A percentile compares a stretch with the other conserved stretches of the same genome.
These are phyloP conservation scores for Colletotrichum sojae DNA, from an alignment of 2,329 filamentous ascomycete genomes.

Conservation along the genomic window DNA sequence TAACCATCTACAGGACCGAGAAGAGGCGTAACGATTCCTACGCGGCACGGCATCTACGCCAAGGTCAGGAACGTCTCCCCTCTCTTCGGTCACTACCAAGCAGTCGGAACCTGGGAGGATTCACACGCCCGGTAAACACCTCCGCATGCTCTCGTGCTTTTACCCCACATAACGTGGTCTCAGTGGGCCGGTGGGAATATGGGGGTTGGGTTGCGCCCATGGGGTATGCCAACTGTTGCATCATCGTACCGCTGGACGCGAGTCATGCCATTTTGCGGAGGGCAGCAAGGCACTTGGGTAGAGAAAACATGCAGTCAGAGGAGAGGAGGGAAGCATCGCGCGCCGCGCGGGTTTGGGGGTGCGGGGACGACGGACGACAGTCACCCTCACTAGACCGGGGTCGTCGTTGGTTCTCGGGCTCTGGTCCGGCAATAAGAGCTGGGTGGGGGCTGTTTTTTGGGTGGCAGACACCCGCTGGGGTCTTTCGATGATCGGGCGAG, in stretches of 20 bases:
- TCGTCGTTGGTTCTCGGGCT: conserved; percentile 6
- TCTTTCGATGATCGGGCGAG: conserved; percentile 36
- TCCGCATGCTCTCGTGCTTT: conserved; percentile 17
- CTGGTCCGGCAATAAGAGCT: conserved; percentile 22
- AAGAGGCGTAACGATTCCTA: neutral
- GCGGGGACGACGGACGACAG: conserved; percentile 34
- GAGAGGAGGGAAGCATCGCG: neutral
- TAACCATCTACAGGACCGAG: neutral
- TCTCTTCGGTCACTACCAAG: neutral
- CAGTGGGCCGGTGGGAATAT: conserved; percentile 17
- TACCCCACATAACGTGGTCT: conserved; percentile 33
- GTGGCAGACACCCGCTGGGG: neutral
- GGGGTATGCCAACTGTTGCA: conserved; percentile 31
- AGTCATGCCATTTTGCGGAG: conserved; percentile 25
- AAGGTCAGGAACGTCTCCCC: too few species aligned
- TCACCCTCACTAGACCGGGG: conserved; percentile 28
- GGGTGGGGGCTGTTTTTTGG: neutral
- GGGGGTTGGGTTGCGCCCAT: conserved; percentile 22
- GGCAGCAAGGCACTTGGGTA: neutral
- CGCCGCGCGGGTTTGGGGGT: conserved; percentile 7
- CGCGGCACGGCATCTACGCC: conserved; percentile 5
- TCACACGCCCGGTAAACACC: conserved; percentile 1
- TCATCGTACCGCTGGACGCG: conserved; percentile 22
- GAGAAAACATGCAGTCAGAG: neutral
- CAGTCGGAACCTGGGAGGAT: conserved; percentile 13